Evolutionary conservation across 2,329 filamentous ascomycete genomes (phyloP).

Genomic region (Scopulariopsis brevicaulis): DNA sequence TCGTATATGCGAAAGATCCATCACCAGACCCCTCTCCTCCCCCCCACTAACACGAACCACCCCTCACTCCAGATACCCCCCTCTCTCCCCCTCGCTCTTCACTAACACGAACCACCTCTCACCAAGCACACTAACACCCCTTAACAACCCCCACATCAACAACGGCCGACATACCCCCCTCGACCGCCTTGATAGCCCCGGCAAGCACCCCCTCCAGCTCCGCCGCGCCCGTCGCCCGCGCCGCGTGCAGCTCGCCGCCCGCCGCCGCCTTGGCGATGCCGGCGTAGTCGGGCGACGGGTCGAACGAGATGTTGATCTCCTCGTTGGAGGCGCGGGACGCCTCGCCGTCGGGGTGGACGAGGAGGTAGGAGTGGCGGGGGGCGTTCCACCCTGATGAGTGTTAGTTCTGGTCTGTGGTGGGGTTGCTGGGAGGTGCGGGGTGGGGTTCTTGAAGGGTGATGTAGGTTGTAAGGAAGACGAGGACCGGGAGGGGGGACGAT

Average conservation of each 20-base stretch:
- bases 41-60: neutral
- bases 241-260: conserved; percentile 39
- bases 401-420: neutral
- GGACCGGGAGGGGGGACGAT: neutral
- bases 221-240: conserved; percentile 30
- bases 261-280: conserved; percentile 50
- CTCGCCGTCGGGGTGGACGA: conserved; percentile 46
- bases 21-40: too few relatives aligned
- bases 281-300: conserved; percentile 44
- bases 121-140: conserved; percentile 22
- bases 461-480: neutral
- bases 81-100: neutral
- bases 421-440: too few relatives aligned
- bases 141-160: conserved; percentile 39
- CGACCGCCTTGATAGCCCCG: conserved; percentile 37
- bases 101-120: neutral
- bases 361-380: conserved; percentile 40
- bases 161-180: conserved; percentile 38
- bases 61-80: neutral
- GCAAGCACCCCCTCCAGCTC: conserved; percentile 34
- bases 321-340: conserved; percentile 45
- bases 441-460: neutral
- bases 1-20: too few relatives aligned
- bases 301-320: conserved; percentile 51
- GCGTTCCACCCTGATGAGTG: conserved; percentile 39